These are phyloP conservation scores for Epichloe baconii DNA, from an alignment of 2,329 filamentous ascomycete species.

Conservation along the genomic window DNA sequence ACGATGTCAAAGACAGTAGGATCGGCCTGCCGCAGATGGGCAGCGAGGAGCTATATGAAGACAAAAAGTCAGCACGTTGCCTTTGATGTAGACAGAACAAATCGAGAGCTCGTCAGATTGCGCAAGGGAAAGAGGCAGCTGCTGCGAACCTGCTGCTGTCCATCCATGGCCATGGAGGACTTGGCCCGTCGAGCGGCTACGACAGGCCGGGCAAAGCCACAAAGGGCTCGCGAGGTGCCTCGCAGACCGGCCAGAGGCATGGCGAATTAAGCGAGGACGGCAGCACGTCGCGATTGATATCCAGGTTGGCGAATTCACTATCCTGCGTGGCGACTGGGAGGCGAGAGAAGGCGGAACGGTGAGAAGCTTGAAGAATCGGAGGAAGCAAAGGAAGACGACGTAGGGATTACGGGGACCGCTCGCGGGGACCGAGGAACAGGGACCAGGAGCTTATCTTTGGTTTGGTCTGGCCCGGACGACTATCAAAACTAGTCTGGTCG, in stretches of 20 bases:
- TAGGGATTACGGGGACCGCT: neutral
- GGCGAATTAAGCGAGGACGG: neutral
- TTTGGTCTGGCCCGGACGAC: neutral
- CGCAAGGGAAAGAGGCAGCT: neutral
- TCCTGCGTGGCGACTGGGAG: neutral
- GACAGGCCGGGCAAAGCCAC: conserved; percentile 24
- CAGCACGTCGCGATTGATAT: neutral
- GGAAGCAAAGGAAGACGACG: neutral
- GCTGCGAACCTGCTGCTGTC: conserved; percentile 43
- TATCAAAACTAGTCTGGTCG: no score
- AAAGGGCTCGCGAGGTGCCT: conserved; percentile 34
- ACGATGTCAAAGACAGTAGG: conserved; percentile 80
- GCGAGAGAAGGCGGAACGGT: neutral
- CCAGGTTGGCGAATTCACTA: neutral
- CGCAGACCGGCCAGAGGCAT: conserved; percentile 38
- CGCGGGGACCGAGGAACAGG: neutral
- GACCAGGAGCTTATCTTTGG: conserved; percentile 1
- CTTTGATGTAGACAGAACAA: neutral
- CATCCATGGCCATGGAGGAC: conserved; percentile 37
- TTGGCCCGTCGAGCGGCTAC: conserved; percentile 23
- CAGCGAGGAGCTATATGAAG: conserved; percentile 60
- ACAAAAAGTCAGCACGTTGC: conserved; percentile 6
- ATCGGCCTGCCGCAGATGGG: conserved; percentile 71
- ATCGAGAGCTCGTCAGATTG: conserved; percentile 6
- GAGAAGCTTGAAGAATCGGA: neutral